Base-by-base conservation (phyloP, 2,329 filamentous ascomycete species). In the Colletotrichum sp. region DNA sequence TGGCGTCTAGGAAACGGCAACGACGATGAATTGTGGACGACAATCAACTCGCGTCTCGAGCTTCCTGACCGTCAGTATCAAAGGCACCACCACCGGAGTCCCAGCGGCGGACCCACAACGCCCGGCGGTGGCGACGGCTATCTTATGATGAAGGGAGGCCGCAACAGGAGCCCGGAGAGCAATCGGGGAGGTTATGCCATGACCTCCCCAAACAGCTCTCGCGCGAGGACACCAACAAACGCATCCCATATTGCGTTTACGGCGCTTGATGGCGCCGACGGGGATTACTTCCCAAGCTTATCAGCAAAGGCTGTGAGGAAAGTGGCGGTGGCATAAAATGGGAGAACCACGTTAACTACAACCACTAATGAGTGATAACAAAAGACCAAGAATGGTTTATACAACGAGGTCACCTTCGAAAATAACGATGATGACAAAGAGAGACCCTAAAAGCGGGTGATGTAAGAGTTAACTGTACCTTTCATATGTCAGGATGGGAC, bases 1-100 rank as follows among this genome's bases (percentile, higher is more conserved):
- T 92, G 90, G 90, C 84, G 90, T 64, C 77, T 91, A 18, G 81
- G 83, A 14, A 80, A 81, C 39, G 86, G 89, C 70, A 87, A 90
- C 32, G 83, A 84, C 16, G 84, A 85, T 39, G 82, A 79, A 6
- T 79, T 85, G 36, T 91, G 89, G 89, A 87, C 86, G 21, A 87
- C 86, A 60, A 89, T 90, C 77, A 90, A 90, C 78, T 89, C 88
- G 2, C 83, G 88, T 13, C 83, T 90, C 9, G 88, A 90, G 77
- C 81, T 90, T 16, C 88, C 87, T 1, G 87, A 90, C 75, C 83
- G 87, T 28, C 79, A 82, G 63, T 77, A 83, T 21, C 80, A 81
- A 32, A 80, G 86, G 57, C 86, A 89, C 78, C 87, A 89, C 74
- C 82, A 85, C 71, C 83, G 88, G 57, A 85, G 87, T 13, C 82